These are phyloP conservation scores for Trichosporon sp. DNA, from an alignment of 1,284 basidiomycete genomes.

Conservation along the genomic window DNA sequence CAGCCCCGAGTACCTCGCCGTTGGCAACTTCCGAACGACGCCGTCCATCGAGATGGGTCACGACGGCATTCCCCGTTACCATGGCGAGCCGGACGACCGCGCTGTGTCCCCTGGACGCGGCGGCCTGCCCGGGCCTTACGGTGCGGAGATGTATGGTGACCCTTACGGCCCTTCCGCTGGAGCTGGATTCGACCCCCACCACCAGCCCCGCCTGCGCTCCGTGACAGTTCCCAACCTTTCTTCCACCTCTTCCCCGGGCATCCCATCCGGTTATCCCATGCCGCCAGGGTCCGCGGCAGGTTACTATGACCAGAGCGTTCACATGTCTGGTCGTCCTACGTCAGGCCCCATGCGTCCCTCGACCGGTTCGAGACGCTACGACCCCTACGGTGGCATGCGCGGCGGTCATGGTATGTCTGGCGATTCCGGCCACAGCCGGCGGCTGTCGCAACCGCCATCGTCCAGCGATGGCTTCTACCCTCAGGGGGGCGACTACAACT, in stretches of 20 bases:
- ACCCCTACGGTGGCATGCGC: slow-evolving; percentile 14
- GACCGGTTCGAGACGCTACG: slow-evolving; percentile 16
- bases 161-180: slow-evolving; percentile 6
- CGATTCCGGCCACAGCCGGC: slow-evolving; percentile 16
- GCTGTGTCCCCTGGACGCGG: slow-evolving; percentile 13
- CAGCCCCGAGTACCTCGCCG: slow-evolving; percentile 80
- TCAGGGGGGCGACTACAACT: slow-evolving; percentile 17
- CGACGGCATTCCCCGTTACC: slow-evolving; percentile 75
- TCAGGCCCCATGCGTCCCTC: slow-evolving; percentile 13
- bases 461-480: slow-evolving; percentile 14
- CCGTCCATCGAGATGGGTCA: slow-evolving; percentile 77
- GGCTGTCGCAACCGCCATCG: slow-evolving; percentile 17
- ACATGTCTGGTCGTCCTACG: not conserved
- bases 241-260: slow-evolving; percentile 1
- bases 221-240: slow-evolving; percentile 12
- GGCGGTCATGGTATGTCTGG: not conserved
- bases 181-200: slow-evolving; percentile 13
- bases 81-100: slow-evolving; percentile 24
- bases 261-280: slow-evolving; percentile 7
- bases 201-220: slow-evolving; percentile 15
- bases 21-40: slow-evolving; percentile 83
- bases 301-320: slow-evolving; percentile 16
- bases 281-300: slow-evolving; percentile 10
- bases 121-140: slow-evolving; percentile 1
- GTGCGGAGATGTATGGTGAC: slow-evolving; percentile 16